Base-by-base conservation (phyloP, 1,284 basidiomycete species). In the Neotropicomus parvogracilis region DNA sequence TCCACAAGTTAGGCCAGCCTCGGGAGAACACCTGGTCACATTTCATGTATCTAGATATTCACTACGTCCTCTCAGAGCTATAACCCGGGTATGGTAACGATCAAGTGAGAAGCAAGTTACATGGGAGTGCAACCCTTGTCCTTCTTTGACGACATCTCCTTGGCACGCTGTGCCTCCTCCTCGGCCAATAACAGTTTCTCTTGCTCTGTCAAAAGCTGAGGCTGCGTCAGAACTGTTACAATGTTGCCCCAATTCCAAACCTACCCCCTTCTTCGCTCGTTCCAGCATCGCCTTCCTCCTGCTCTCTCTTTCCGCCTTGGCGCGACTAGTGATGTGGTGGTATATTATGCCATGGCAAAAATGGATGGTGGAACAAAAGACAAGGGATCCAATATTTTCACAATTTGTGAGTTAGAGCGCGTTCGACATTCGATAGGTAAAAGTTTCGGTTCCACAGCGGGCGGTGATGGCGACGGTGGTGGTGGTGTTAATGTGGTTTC, bases 231-330 rank as follows among this genome's bases (percentile, higher is more conserved):
- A 12, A 40, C 17, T 7, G 12, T 32, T n/a, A 13, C 12, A 13
- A 36, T 9, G 8, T 31, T 12, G 17, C 16, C n/a, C 11, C 19
- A 20, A 39, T 20, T 3, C 10, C 17, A 17, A 21, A 61, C 61
- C 13, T 55, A 63, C 61, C 49, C 87, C 86, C 65, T 84, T 88
- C 73, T 75, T 77, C 5, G 79, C 83, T 24, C 86, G 77, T 49
- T 76, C 81, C 59, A 76, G 70, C 78, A 89, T 80, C 2, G 81
- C 85, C 61, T 77, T 79, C 51, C 77, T 63, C 57, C 73, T 72
- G 58, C 84, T 86, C 58, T 81, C 81, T 59, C 76, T 73, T 66
- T 89, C 86, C 10, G 79, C 81, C 68, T 72, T 81, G 29, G 85
- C 83, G 19, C 85, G 84, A 56, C 86, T 89, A 39, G 28, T 6